phyloP scores from a whole-genome alignment of 768 basidiomycete genomes.

The Macrolepiota albuminosa region DNA sequence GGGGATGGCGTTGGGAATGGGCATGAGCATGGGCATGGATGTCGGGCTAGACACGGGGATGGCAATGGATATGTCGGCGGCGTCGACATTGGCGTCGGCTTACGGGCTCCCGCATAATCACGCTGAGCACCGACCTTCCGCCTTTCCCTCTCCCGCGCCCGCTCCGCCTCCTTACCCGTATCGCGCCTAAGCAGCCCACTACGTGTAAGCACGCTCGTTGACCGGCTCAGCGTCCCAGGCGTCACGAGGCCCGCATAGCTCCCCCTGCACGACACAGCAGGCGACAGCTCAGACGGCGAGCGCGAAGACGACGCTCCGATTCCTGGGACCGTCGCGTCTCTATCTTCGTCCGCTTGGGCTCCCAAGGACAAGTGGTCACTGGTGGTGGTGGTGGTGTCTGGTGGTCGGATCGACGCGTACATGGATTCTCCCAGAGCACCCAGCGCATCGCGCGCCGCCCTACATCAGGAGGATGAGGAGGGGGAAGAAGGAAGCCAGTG shows the following conservation, averaged over 20 bases:
- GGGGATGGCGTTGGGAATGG: too few species aligned
- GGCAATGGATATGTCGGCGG: too few species aligned
- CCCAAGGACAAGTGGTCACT: neutral
- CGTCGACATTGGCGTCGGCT: too few species aligned
- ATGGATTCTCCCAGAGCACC: slow-evolving; percentile 28
- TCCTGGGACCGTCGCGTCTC: too few species aligned
- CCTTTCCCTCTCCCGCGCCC: slow-evolving; percentile 16
- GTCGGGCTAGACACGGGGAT: too few species aligned
- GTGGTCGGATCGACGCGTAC: slow-evolving; percentile 15
- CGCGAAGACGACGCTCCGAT: neutral
- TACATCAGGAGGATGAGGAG: slow-evolving; percentile 23
- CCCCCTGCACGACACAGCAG: slow-evolving; percentile 13
- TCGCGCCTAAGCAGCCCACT: slow-evolving; percentile 14
- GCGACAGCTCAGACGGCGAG: neutral
- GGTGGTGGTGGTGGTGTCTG: neutral
- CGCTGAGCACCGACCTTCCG: slow-evolving; percentile 1
- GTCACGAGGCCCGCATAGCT: slow-evolving; percentile 16
- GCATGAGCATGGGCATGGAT: too few species aligned
- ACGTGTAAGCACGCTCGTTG: slow-evolving; percentile 16
- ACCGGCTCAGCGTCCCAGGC: slow-evolving; percentile 15
- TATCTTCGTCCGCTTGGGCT: too few species aligned
- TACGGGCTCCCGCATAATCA: too few species aligned
- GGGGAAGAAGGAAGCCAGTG: slow-evolving; percentile 1
- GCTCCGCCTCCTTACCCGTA: slow-evolving; percentile 10
- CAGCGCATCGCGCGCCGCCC: slow-evolving; percentile 46